Conservation (phyloP, 306 rosid species). For the Gillenia trifoliata region DNA sequence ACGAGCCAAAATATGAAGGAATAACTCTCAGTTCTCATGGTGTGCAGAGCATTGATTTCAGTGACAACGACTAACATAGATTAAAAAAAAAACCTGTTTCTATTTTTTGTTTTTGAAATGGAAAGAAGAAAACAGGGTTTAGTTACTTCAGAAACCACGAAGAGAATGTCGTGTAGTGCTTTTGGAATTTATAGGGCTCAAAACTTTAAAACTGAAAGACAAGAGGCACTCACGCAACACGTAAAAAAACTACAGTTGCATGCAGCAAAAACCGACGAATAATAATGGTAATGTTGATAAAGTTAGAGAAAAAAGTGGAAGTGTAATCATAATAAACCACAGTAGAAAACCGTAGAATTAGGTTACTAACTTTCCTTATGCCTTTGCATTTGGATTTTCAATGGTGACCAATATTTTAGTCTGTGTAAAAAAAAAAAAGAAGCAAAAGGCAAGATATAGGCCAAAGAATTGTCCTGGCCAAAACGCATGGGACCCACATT, state of each 20-base stretch:
- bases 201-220: neutral
- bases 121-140: neutral
- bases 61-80: neutral
- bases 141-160: neutral
- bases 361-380: too few species aligned
- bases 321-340: too few species aligned
- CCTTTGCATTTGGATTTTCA: too few species aligned
- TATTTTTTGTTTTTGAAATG: neutral
- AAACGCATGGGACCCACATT: too few species aligned
- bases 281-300: too few species aligned
- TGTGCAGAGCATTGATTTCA: neutral
- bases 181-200: neutral
- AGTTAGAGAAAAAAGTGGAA: neutral
- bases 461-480: too few species aligned
- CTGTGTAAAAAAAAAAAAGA: too few species aligned
- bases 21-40: neutral
- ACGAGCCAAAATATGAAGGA: too few species aligned
- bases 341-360: neutral
- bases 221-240: neutral
- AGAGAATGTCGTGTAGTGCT: neutral
- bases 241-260: neutral
- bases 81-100: neutral
- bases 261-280: neutral
- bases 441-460: too few species aligned
- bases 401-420: too few species aligned